Base-by-base conservation (phyloP, 2,329 filamentous ascomycete genomes). In the Phoma sp. region DNA sequence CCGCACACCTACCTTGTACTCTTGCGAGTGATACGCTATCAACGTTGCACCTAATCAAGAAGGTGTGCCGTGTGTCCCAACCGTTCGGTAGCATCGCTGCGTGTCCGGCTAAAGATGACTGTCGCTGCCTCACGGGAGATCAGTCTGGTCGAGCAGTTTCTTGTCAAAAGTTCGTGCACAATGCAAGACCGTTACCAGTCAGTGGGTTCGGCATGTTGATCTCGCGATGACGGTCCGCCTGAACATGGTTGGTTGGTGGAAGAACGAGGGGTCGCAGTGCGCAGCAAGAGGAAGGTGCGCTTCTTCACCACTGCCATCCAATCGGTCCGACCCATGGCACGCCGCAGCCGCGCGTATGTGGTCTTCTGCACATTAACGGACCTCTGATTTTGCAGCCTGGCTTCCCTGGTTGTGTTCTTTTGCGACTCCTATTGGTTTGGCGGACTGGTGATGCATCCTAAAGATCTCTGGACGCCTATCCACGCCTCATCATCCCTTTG, bases 241-340 rank as follows among this genome's bases (percentile, higher is more conserved):
- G 14, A 10, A 37, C 14, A 33, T 4, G 9, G 7, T 33, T 10
- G 33, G 47, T 39, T 32, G 47, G 33, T 18, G 37, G 22, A 32
- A 35, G 35, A 39, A 37, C 24, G 25, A 40, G 32, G 27, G 41
- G 30, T 41, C 11, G 14, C 9, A 7, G 23, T 18, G 30, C 38
- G n/a, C 30, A 35, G 38, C 27, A 35, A 40, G 29, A 11, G 36
- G 35, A 36, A 45, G 42, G 23, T 42, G 22, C 36, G 35, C 30
- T 52, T 41, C 36, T 46, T 30, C 36, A 46, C 27, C 8, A 23
- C 29, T n/a, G 4, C 7, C 44, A 38, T 14, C 14, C 11, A 33
- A n/a, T 52, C 42, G 37, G 49, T 7, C 49, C 49, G 37, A 52
- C 35, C 33, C 38, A 41, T 22, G 10, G 11, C 11, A 36, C 42